These are phyloP conservation scores for Penicillium herquei DNA, from an alignment of 495 filamentous ascomycete genomes.

Conservation along the genomic window DNA sequence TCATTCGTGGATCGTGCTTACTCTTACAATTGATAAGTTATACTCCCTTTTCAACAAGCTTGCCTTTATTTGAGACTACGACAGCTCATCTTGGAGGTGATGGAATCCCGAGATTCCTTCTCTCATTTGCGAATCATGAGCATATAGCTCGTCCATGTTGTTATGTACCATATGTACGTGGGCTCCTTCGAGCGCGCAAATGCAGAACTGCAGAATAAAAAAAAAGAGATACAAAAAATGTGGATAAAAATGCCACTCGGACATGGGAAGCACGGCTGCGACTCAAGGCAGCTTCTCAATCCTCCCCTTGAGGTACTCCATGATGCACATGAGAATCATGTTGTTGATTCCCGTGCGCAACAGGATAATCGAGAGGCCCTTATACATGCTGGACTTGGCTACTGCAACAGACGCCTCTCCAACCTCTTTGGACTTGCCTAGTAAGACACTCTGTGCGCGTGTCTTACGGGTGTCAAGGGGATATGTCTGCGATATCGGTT, in stretches of 20 bases:
- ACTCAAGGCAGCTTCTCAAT: constrained; percentile 35
- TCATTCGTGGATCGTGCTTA: too few species aligned
- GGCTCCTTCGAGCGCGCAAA: background rate
- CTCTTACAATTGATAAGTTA: too few species aligned
- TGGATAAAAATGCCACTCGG: background rate
- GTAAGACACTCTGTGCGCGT: constrained; percentile 46
- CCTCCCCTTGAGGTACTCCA: constrained; percentile 43
- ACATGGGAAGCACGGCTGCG: background rate
- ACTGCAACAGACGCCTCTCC: constrained; percentile 44
- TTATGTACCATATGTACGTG: constrained; percentile 20
- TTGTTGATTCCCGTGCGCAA: constrained; percentile 49
- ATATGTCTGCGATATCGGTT: constrained; percentile 38
- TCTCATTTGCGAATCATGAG: constrained; percentile 27
- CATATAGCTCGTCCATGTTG: constrained; percentile 23
- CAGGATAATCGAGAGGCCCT: constrained; percentile 47
- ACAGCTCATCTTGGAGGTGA: background rate
- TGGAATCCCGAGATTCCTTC: constrained; percentile 11
- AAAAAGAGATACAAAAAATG: too few species aligned
- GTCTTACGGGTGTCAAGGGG: constrained; percentile 51
- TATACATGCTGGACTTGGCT: constrained; percentile 50
- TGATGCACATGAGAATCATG: constrained; percentile 48
- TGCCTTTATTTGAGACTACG: background rate
- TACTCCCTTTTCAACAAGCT: too few species aligned
- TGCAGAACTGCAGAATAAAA: constrained; percentile 3
- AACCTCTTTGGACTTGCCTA: constrained; percentile 45